phyloP scores from a whole-genome alignment of 2,329 filamentous ascomycete species.

The Aspergillus novoparasiticus region DNA sequence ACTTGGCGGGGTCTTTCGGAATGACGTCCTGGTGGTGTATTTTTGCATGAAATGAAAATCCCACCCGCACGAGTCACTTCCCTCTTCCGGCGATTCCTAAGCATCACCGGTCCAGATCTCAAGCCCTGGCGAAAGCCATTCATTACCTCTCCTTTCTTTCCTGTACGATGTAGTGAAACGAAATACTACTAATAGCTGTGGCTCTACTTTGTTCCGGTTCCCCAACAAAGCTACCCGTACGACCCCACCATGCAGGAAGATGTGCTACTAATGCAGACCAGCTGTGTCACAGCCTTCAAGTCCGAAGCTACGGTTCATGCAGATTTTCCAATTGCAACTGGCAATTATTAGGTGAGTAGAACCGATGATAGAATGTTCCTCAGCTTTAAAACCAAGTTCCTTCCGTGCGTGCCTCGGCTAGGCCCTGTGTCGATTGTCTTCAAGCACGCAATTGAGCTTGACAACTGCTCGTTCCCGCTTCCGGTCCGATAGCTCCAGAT shows the following conservation, averaged over 20 bases:
- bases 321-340: background rate
- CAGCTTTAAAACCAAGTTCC: background rate
- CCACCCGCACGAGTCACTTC: background rate
- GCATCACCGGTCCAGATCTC: constrained; percentile 16
- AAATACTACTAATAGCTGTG: too few species aligned
- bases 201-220: too few species aligned
- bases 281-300: too few species aligned
- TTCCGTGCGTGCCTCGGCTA: background rate
- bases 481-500: background rate
- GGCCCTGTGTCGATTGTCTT: background rate
- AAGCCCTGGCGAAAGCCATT: too few species aligned
- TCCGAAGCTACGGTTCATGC: background rate
- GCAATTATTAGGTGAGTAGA: background rate
- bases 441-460: background rate
- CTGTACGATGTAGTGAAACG: too few species aligned
- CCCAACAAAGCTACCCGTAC: background rate
- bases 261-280: background rate
- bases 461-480: background rate
- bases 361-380: background rate
- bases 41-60: background rate
- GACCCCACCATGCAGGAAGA: background rate
- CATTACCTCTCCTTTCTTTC: too few species aligned
- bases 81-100: constrained; percentile 22
- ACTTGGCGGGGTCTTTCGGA: constrained; percentile 23
- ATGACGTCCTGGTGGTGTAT: constrained; percentile 26